Evolutionary conservation across 1,139 yeast species (phyloP).

Genomic region (Geotrichum aggregatum): DNA sequence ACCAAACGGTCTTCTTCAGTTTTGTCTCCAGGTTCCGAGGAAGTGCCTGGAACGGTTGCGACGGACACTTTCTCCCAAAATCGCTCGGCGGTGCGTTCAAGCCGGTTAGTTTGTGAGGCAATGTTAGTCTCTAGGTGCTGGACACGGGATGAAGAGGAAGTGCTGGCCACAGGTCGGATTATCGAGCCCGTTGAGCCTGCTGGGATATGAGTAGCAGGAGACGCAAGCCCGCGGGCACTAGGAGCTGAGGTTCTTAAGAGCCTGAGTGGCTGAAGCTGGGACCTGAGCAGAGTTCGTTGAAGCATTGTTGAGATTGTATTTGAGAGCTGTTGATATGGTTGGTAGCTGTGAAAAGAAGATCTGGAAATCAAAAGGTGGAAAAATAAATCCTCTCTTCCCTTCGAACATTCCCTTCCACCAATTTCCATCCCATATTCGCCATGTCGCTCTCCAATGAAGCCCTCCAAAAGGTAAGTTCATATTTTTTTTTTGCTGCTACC

Average conservation of each 20-base stretch:
- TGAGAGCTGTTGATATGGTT: neutral
- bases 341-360: constrained; percentile 1
- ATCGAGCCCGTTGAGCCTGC: constrained; percentile 2
- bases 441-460: constrained; percentile 52
- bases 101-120: constrained; percentile 59
- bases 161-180: neutral
- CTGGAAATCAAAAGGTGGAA: too few relatives aligned
- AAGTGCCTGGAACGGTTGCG: constrained; percentile 26
- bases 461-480: constrained; percentile 40
- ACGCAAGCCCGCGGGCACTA: neutral
- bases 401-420: neutral
- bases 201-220: constrained; percentile 3
- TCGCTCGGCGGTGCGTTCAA: constrained; percentile 64
- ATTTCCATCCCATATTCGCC: constrained; percentile 1
- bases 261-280: neutral
- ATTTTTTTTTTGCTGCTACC: neutral
- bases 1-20: constrained; percentile 41
- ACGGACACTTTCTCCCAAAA: constrained; percentile 83
- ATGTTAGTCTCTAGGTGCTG: constrained; percentile 27
- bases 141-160: constrained; percentile 2
- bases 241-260: neutral
- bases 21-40: too few relatives aligned
- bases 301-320: neutral
- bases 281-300: neutral
- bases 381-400: neutral